phyloP scores from a whole-genome alignment of 352 stramenopile genomes.

The Globisporangium iwayamae region DNA sequence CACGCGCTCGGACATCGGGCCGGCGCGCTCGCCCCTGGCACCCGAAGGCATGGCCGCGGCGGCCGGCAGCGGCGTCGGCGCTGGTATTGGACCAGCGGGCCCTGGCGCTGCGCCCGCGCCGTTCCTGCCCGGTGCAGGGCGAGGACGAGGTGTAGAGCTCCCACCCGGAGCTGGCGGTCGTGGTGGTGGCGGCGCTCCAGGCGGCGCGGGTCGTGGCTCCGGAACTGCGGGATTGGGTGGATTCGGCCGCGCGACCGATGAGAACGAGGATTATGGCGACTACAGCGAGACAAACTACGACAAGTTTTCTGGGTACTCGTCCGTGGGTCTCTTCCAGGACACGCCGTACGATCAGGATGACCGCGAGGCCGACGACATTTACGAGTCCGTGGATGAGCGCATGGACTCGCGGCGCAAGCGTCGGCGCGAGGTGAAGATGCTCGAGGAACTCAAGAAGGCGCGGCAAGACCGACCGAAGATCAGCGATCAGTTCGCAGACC shows the following conservation, averaged over 20 bases:
- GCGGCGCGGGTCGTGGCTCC: conserved; percentile 58
- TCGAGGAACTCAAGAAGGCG: conserved; percentile 87
- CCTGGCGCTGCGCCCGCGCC: conserved; percentile 55
- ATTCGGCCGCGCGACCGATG: conserved; percentile 83
- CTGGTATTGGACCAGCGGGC: not conserved
- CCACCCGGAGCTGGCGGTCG: conserved; percentile 6
- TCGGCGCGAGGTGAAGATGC: conserved; percentile 72
- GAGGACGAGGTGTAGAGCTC: conserved; percentile 62
- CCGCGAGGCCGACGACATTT: conserved; percentile 95
- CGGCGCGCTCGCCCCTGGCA: conserved; percentile 54
- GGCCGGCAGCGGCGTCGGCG: not conserved
- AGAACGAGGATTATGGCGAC: conserved; percentile 85
- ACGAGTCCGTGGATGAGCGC: conserved; percentile 93
- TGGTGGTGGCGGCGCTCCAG: conserved; percentile 16
- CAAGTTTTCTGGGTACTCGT: conserved; percentile 88
- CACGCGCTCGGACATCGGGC: conserved; percentile 96
- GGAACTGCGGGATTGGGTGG: conserved; percentile 78
- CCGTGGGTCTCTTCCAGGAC: conserved; percentile 85
- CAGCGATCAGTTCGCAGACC: conserved; percentile 96
- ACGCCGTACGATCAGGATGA: conserved; percentile 96
- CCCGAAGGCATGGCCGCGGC: conserved; percentile 1
- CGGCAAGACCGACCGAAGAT: conserved; percentile 91
- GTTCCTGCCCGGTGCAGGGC: conserved; percentile 82
- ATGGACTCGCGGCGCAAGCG: conserved; percentile 93
- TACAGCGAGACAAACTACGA: conserved; percentile 92